Percentiles rank a stretch among this genome's conserved stretches.
Evolutionary conservation across 2,329 filamentous ascomycete genomes (phyloP).

Genomic region (Sphaerulina vaccinii): DNA sequence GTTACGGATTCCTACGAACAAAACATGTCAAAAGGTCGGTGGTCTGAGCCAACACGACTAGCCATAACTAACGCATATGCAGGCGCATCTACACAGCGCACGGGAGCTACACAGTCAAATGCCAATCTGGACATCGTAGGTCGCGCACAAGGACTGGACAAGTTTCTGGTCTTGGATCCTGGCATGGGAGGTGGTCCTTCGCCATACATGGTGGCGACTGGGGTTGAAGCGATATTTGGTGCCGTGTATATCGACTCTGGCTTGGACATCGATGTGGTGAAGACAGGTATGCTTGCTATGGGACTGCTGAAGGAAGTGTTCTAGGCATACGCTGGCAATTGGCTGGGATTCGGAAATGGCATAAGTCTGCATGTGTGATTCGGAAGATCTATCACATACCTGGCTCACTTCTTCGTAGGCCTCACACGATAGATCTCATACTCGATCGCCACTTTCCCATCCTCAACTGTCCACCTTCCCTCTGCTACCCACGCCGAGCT

Average conservation of each 20-base stretch:
- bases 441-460: slow-evolving; percentile 5
- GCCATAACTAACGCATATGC: too few species aligned
- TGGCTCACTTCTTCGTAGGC: not conserved
- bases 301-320: not conserved
- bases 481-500: slow-evolving; percentile 10
- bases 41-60: not conserved
- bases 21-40: not conserved
- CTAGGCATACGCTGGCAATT: too few species aligned
- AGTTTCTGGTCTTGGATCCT: not conserved
- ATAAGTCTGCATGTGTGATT: too few species aligned
- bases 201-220: slow-evolving; percentile 20
- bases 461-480: slow-evolving; percentile 8
- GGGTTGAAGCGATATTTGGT: slow-evolving; percentile 17
- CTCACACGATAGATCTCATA: slow-evolving; percentile 12
- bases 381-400: not conserved
- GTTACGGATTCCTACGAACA: not conserved
- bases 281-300: not conserved
- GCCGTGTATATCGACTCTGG: not conserved
- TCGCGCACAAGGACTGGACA: not conserved
- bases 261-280: not conserved
- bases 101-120: not conserved
- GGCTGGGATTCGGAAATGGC: too few species aligned
- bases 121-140: not conserved
- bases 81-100: not conserved
- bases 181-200: not conserved